Conservation (phyloP, 352 stramenopile genomes). For the Globisporangium parvum region DNA sequence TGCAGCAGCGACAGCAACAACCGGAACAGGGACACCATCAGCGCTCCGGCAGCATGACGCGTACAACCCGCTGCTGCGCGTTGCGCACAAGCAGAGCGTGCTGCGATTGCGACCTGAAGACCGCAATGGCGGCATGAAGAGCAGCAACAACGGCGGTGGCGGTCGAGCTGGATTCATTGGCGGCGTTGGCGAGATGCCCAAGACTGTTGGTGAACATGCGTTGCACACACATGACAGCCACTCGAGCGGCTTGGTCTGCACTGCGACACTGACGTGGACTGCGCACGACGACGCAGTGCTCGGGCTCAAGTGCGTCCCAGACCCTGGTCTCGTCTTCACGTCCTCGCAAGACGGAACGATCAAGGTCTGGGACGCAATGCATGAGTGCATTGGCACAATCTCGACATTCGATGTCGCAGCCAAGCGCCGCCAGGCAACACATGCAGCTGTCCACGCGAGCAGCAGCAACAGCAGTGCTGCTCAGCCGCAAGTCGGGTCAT, state of each 20-base stretch:
- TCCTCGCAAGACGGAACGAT: constrained; percentile 34
- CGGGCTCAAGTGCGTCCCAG: constrained; percentile 26
- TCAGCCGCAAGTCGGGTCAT: neutral
- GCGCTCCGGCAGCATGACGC: neutral
- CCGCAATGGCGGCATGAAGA: constrained; percentile 5
- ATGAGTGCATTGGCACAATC: constrained; percentile 45
- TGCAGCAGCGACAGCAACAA: neutral
- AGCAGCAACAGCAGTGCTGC: too few relatives aligned
- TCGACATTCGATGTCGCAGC: constrained; percentile 17
- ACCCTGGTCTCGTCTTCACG: constrained; percentile 42
- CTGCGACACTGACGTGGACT: constrained; percentile 30
- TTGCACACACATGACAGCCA: neutral
- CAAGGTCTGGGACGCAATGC: constrained; percentile 40
- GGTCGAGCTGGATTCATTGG: neutral
- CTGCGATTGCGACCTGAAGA: constrained; percentile 19
- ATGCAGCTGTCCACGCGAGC: neutral
- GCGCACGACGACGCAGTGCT: constrained; percentile 33
- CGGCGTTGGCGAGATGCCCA: neutral
- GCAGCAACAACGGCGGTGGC: too few relatives aligned
- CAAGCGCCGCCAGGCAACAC: neutral
- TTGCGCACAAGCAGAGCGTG: constrained; percentile 25
- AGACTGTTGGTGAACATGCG: too few relatives aligned
- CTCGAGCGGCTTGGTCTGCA: constrained; percentile 14
- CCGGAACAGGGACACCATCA: neutral
- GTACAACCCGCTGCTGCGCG: constrained; percentile 24